Percentiles rank a stretch among this genome's conserved stretches.
These are phyloP conservation scores for Rhodomyrtus tomentosa DNA, from an alignment of 345 rosid species.

Conservation along the genomic window DNA sequence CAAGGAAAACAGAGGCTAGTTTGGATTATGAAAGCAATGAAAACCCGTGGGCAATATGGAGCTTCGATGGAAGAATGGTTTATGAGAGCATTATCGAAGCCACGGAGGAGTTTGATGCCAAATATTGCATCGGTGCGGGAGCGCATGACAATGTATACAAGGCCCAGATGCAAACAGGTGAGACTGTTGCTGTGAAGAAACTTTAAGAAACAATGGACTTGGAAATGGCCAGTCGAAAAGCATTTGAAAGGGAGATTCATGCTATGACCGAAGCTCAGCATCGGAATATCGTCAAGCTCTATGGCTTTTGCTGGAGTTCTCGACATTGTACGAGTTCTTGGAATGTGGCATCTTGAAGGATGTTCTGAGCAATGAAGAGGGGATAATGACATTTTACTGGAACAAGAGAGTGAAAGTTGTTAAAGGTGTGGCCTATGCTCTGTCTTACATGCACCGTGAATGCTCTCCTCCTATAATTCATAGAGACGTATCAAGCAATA, in stretches of 20 bases:
- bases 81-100: constrained; percentile 12
- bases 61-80: constrained; percentile 1
- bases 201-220: not conserved
- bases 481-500: not conserved
- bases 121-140: constrained; percentile 14
- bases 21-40: not conserved
- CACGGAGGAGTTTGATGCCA: not conserved
- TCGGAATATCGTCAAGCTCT: not conserved
- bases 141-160: constrained; percentile 9
- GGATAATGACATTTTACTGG: constrained; percentile 9
- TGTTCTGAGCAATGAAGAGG: not conserved
- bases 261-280: rapidly evolving
- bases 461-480: not conserved
- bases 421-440: not conserved
- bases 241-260: constrained; percentile 6
- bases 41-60: not conserved
- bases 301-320: not conserved
- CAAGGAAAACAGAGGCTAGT: not conserved
- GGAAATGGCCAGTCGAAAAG: not conserved
- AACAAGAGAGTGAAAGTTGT: not conserved
- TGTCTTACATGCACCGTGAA: not conserved
- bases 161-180: constrained; percentile 1
- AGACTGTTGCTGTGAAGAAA: constrained; percentile 11
- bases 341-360: not conserved
- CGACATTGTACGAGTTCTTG: not conserved